These are phyloP conservation scores for Scheffersomyces lignosus DNA, from an alignment of 805 yeast species.

Conservation along the genomic window DNA sequence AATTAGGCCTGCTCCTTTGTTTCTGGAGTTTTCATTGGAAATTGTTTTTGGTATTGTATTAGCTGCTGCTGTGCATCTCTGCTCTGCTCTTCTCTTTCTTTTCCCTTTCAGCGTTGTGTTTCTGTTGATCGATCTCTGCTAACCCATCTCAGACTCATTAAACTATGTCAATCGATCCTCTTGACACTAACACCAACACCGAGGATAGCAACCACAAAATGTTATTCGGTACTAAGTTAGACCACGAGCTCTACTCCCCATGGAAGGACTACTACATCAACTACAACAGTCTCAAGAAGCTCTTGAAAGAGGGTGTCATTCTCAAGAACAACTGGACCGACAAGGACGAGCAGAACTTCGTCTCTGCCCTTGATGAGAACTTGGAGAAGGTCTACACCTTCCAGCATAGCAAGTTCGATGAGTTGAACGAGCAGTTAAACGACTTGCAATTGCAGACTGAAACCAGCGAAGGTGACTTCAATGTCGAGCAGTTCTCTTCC, in stretches of 20 bases:
- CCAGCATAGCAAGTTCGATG: constrained; percentile 66
- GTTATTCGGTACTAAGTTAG: constrained; percentile 85
- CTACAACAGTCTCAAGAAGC: constrained; percentile 63
- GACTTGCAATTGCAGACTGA: constrained; percentile 60
- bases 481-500: constrained; percentile 60
- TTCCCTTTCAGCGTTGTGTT: no score
- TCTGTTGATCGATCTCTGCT: no score
- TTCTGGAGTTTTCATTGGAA: no score
- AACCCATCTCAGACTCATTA: no score
- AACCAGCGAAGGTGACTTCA: constrained; percentile 39
- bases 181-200: background rate
- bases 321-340: constrained; percentile 59
- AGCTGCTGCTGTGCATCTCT: no score
- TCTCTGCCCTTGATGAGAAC: constrained; percentile 63
- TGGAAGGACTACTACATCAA: constrained; percentile 78
- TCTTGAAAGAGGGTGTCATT: constrained; percentile 67
- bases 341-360: constrained; percentile 70
- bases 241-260: constrained; percentile 79
- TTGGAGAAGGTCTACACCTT: constrained; percentile 76
- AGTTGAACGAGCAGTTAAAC: constrained; percentile 63
- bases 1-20: no score
- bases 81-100: no score
- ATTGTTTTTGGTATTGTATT: no score
- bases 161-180: background rate
- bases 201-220: constrained; percentile 34